These are phyloP conservation scores for Termitomyces sp. DNA, from an alignment of 768 basidiomycete genomes.

Conservation along the genomic window DNA sequence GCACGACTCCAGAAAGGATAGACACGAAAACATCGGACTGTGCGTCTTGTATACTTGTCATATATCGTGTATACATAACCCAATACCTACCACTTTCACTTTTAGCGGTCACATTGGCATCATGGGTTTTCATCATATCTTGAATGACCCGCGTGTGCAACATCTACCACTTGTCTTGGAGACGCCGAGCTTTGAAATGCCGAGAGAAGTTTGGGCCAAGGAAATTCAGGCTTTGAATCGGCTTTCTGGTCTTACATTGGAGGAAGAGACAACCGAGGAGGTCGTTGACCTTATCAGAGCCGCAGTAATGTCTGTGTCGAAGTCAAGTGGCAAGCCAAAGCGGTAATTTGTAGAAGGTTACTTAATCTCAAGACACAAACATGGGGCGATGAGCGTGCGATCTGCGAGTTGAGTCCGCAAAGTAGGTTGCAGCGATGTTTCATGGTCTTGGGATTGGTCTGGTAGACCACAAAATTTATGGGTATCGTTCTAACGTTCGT, in stretches of 20 bases:
- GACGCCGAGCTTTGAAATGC: constrained; percentile 66
- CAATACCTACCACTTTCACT: background rate
- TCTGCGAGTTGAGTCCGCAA: background rate
- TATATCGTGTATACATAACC: background rate
- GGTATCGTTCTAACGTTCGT: background rate
- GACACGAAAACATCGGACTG: constrained; percentile 85
- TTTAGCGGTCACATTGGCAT: constrained; percentile 65
- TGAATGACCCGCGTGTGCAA: constrained; percentile 62
- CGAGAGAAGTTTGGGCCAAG: constrained; percentile 56
- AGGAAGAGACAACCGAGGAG: constrained; percentile 22
- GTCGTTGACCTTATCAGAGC: background rate
- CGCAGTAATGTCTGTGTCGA: background rate
- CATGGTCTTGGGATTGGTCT: background rate
- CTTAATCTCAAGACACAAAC: background rate
- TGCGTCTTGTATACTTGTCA: constrained; percentile 28
- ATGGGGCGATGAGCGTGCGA: background rate
- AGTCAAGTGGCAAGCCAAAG: background rate
- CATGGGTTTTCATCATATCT: constrained; percentile 53
- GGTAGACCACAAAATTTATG: background rate
- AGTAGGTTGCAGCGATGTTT: background rate
- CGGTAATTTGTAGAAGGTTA: background rate
- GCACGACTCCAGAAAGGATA: constrained; percentile 61
- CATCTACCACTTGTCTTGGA: constrained; percentile 78
- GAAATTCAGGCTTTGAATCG: constrained; percentile 30
- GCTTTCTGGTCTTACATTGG: background rate